A percentile compares a stretch with the other conserved stretches of the same genome.
Evolutionary conservation across 2,329 filamentous ascomycete genomes (phyloP).

Genomic region (Plectosphaerella plurivora): DNA sequence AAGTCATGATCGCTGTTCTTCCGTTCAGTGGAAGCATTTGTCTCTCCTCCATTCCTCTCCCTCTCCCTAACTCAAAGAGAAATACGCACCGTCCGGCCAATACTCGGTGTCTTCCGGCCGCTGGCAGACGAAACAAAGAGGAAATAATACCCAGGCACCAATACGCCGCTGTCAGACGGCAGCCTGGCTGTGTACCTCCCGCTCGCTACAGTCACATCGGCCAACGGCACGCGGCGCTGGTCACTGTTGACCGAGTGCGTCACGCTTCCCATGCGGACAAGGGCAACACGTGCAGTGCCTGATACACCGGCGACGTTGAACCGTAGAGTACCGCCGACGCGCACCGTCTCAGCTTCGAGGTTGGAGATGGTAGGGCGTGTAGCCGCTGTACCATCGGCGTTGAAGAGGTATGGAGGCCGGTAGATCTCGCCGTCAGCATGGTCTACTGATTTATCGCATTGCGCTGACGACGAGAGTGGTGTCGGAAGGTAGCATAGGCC

Average conservation of each 20-base stretch:
- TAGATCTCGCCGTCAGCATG: slow-evolving; percentile 54
- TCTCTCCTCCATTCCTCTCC: no score
- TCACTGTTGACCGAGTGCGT: slow-evolving; percentile 57
- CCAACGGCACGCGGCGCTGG: slow-evolving; percentile 46
- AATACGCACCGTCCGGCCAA: slow-evolving; percentile 34
- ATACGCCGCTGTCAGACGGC: slow-evolving; percentile 42
- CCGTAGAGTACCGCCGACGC: slow-evolving; percentile 14
- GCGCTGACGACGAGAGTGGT: slow-evolving; percentile 14
- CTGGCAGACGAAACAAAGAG: slow-evolving; percentile 41
- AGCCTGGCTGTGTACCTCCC: slow-evolving; percentile 33
- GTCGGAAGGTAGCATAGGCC: slow-evolving; percentile 39
- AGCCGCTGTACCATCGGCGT: slow-evolving; percentile 30
- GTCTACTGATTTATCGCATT: slow-evolving; percentile 36
- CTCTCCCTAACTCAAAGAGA: slow-evolving; percentile 6
- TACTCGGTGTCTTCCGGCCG: slow-evolving; percentile 36
- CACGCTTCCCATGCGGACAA: slow-evolving; percentile 43
- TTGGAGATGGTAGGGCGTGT: slow-evolving; percentile 35
- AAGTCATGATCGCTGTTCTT: no score
- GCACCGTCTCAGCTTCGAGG: slow-evolving; percentile 19
- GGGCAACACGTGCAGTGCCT: slow-evolving; percentile 24
- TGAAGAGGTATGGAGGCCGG: slow-evolving; percentile 51
- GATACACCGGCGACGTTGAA: slow-evolving; percentile 15
- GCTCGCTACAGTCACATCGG: slow-evolving; percentile 15
- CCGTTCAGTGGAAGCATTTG: no score
- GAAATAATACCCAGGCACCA: slow-evolving; percentile 49